Conservation (phyloP, 2,329 filamentous ascomycete species). For the Colletotrichum sojae region DNA sequence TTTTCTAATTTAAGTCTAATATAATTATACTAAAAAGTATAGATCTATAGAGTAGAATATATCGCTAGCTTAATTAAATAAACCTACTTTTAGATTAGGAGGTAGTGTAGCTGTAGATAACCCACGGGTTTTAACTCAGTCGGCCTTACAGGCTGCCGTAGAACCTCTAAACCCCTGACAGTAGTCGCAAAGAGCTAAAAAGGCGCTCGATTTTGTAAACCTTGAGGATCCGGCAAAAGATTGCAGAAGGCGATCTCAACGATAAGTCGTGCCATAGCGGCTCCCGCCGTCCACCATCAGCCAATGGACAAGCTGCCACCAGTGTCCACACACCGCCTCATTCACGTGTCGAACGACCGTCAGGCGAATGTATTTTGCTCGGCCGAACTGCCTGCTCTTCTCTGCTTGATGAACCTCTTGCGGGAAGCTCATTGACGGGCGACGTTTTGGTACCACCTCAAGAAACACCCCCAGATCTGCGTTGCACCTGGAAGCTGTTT, state of each 20-base stretch:
- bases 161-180: not conserved
- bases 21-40: no score
- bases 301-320: constrained; percentile 30
- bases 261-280: constrained; percentile 39
- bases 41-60: no score
- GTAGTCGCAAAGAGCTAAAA: constrained; percentile 7
- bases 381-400: constrained; percentile 21
- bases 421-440: constrained; percentile 1
- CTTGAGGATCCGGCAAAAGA: constrained; percentile 26
- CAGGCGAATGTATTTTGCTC: constrained; percentile 34
- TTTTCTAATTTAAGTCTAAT: no score
- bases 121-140: no score
- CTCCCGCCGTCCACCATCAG: constrained; percentile 25
- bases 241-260: constrained; percentile 40
- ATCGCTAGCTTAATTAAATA: no score
- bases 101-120: no score
- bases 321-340: constrained; percentile 39
- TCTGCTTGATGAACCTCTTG: not conserved
- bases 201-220: no score
- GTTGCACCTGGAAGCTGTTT: constrained; percentile 4
- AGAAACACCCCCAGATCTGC: constrained; percentile 14
- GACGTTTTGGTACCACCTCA: constrained; percentile 6
- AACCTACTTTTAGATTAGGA: no score
- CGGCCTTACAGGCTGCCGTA: no score
- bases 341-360: constrained; percentile 41